Evolutionary conservation across 202 grass and related monocot genomes (phyloP).

Genomic region (Saccharum hybrid): DNA sequence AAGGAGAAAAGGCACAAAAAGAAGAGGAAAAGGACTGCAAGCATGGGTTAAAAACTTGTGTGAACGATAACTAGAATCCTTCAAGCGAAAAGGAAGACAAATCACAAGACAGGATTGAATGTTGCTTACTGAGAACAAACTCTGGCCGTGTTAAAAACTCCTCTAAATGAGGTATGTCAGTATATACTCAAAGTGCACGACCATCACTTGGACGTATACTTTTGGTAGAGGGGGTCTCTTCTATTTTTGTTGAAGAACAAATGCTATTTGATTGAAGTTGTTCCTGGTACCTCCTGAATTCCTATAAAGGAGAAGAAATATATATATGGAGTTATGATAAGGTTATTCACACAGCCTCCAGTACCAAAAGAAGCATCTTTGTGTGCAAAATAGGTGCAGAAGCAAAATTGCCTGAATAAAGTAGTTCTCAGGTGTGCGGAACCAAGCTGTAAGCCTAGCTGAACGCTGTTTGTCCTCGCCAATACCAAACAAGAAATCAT

Average conservation of each 20-base stretch:
- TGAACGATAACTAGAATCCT: neutral
- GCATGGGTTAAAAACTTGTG: neutral
- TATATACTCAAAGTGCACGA: slow-evolving; percentile 68
- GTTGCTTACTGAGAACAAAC: slow-evolving; percentile 85
- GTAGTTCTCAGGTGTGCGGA: slow-evolving; percentile 89
- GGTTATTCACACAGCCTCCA: neutral
- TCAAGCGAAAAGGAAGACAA: neutral
- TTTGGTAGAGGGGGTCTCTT: slow-evolving; percentile 43
- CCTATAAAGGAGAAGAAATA: slow-evolving; percentile 49
- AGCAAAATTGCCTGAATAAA: slow-evolving; percentile 74
- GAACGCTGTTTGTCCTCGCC: slow-evolving; percentile 85
- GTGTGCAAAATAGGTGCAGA: neutral
- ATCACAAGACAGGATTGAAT: slow-evolving; percentile 4
- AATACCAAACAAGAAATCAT: slow-evolving; percentile 88
- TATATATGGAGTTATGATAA: slow-evolving; percentile 21
- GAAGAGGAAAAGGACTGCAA: slow-evolving; percentile 18
- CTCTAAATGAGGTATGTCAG: slow-evolving; percentile 88
- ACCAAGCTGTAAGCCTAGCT: slow-evolving; percentile 98
- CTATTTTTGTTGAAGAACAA: slow-evolving; percentile 40
- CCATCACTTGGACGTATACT: slow-evolving; percentile 63
- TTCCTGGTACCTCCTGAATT: slow-evolving; percentile 73
- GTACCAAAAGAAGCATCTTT: neutral
- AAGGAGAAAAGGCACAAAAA: neutral
- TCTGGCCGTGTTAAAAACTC: slow-evolving; percentile 86
- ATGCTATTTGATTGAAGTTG: slow-evolving; percentile 71